Percentiles rank a stretch among this genome's conserved stretches.
These are phyloP conservation scores for Cadophora malorum DNA, from an alignment of 2,329 filamentous ascomycete genomes.

Conservation along the genomic window DNA sequence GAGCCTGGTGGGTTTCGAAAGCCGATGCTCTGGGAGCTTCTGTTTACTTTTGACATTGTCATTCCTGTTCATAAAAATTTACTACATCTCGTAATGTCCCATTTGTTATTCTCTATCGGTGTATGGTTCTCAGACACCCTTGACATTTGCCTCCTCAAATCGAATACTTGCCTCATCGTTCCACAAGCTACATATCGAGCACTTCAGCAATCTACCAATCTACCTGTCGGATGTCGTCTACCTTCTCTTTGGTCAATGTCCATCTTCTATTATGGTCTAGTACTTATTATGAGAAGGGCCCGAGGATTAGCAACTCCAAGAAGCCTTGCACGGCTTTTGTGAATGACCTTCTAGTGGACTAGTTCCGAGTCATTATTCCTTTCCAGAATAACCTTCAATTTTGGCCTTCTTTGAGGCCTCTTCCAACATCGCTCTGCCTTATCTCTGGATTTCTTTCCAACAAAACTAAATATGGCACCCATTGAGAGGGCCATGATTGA, in stretches of 20 bases:
- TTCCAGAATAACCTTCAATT: constrained; percentile 1
- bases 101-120: too few species aligned
- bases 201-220: too few species aligned
- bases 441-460: background rate
- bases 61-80: background rate
- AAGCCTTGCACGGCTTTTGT: background rate
- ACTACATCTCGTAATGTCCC: background rate
- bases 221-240: too few species aligned
- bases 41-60: background rate
- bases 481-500: background rate
- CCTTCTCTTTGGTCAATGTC: too few species aligned
- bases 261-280: background rate
- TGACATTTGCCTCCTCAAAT: too few species aligned
- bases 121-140: too few species aligned
- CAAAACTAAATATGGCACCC: constrained; percentile 2
- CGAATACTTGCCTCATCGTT: too few species aligned
- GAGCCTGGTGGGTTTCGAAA: background rate
- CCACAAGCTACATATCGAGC: too few species aligned
- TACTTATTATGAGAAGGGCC: background rate
- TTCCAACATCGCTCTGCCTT: constrained; percentile 2
- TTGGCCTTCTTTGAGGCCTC: background rate
- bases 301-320: background rate
- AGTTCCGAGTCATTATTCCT: background rate
- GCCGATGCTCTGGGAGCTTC: background rate
- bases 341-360: too few species aligned